These are phyloP conservation scores for Scorias spongiosa DNA, from an alignment of 2,329 filamentous ascomycete species.

Conservation along the genomic window DNA sequence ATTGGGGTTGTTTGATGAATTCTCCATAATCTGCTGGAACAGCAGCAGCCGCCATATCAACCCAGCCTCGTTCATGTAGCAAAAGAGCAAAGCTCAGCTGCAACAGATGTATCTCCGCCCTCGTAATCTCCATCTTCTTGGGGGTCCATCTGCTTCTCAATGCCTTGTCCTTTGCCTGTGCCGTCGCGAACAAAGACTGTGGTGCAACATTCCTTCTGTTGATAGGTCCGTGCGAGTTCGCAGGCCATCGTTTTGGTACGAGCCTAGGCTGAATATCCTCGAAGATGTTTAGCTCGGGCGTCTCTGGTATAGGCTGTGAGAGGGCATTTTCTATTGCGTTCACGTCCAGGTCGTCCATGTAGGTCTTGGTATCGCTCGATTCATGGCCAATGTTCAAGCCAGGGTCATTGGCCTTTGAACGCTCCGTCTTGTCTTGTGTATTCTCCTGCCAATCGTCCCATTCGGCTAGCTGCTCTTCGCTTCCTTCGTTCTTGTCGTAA, in stretches of 20 bases:
- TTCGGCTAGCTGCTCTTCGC: slow-evolving; percentile 1
- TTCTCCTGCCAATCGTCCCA: not conserved
- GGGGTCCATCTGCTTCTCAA: slow-evolving; percentile 20
- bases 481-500: slow-evolving; percentile 14
- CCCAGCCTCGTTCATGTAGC: slow-evolving; percentile 7
- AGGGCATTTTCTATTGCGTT: not conserved
- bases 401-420: not conserved
- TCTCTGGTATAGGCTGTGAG: not conserved
- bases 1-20: not conserved
- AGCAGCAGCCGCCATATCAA: slow-evolving; percentile 6
- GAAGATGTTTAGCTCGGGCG: slow-evolving; percentile 5
- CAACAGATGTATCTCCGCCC: slow-evolving; percentile 26
- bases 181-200: slow-evolving; percentile 29
- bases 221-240: slow-evolving; percentile 23
- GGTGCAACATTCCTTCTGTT: slow-evolving; percentile 24
- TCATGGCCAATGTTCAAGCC: not conserved
- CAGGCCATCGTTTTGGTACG: slow-evolving; percentile 18
- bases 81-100: slow-evolving; percentile 21
- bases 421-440: not conserved
- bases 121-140: slow-evolving; percentile 29
- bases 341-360: not conserved
- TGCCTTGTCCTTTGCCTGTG: slow-evolving; percentile 17
- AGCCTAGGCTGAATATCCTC: slow-evolving; percentile 7
- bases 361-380: not conserved
- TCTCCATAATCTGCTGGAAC: slow-evolving; percentile 13